Evolutionary conservation across 129 eudicot species (phyloP), one percentile per base, ranked within the genome.

Genomic region (Tagetes erecta): DNA sequence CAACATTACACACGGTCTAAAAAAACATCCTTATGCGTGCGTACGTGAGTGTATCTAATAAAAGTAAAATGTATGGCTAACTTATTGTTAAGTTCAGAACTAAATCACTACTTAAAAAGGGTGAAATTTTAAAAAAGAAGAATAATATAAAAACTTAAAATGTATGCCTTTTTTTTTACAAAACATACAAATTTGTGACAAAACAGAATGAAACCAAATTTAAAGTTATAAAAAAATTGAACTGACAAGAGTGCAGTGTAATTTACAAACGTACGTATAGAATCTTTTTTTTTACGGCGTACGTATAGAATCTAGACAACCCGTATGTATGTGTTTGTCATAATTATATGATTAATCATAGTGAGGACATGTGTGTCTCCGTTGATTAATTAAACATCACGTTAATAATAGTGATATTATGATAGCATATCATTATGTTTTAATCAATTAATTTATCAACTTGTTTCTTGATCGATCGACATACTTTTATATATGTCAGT

Each of bases 401-500:
- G 80, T 67, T 76, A 76, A 42, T 72, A 76, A 76, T 76, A 76
- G 80, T 76, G 56, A 76, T 76, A 66, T 76, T 53, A 76, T 66
- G 73, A 76, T 76, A 70, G 55, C 75, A 37, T 53, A 71, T 39
- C 65, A 53, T 71, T 71, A 55, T 20, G 75, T 53, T 71, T 53
- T 53, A 71, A 36, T 58, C 38, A 37, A 71, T 38, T 39, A 52
- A 39, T 20, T 71, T 5, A 52, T 37, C 6, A 53, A 4, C 34
- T 52, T 52, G 40, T 53, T 40, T 71, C 13, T 38, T 39, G 72
- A 45, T 47, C 11, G 72, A 45, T 47, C 11, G 8, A 7, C 47
- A 46, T 67, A 8, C n/a, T 30, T 39, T 7, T 30, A 20, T 30
- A 42, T 14, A 13, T 40, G 14, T 40, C 47, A 60, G 12, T 11